A percentile compares a stretch with the other conserved stretches of the same genome.
These are phyloP conservation scores for Aspergillus sclerotiicarbonarius DNA, from an alignment of 495 filamentous ascomycete genomes.

Conservation along the genomic window DNA sequence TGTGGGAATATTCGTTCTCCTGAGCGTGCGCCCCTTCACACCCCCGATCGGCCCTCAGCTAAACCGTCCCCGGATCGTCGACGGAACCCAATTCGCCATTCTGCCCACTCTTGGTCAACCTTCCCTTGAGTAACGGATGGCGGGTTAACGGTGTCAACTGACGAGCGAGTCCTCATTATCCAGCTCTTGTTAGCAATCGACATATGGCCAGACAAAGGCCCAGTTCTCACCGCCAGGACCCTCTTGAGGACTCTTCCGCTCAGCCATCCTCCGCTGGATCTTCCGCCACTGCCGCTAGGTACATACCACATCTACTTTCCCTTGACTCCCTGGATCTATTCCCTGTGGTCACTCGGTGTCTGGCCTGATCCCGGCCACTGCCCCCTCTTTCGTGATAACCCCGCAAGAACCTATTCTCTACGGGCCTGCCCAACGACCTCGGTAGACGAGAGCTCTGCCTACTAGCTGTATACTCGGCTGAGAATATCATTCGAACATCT, in stretches of 20 bases:
- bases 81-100: constrained; percentile 8
- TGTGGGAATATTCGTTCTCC: not conserved
- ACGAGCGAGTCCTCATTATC: constrained; percentile 33
- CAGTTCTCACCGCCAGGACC: constrained; percentile 48
- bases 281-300: constrained; percentile 49
- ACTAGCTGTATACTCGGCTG: not conserved
- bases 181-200: constrained; percentile 39
- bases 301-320: constrained; percentile 33
- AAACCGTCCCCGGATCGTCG: constrained; percentile 4
- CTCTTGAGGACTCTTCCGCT: constrained; percentile 46
- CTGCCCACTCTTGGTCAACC: constrained; percentile 23
- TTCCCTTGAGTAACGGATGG: constrained; percentile 43
- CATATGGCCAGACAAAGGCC: constrained; percentile 54
- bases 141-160: constrained; percentile 43
- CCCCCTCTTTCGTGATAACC: constrained; percentile 7
- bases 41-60: constrained; percentile 2
- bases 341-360: constrained; percentile 5
- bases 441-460: not conserved
- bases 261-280: constrained; percentile 37
- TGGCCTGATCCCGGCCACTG: constrained; percentile 4
- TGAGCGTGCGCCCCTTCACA: not conserved
- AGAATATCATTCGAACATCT: not conserved
- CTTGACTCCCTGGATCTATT: constrained; percentile 7
- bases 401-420: not conserved
- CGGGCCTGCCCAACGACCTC: not conserved